phyloP scores from a whole-genome alignment of 2,329 filamentous ascomycete species.

The Colletotrichum euphorbiae region DNA sequence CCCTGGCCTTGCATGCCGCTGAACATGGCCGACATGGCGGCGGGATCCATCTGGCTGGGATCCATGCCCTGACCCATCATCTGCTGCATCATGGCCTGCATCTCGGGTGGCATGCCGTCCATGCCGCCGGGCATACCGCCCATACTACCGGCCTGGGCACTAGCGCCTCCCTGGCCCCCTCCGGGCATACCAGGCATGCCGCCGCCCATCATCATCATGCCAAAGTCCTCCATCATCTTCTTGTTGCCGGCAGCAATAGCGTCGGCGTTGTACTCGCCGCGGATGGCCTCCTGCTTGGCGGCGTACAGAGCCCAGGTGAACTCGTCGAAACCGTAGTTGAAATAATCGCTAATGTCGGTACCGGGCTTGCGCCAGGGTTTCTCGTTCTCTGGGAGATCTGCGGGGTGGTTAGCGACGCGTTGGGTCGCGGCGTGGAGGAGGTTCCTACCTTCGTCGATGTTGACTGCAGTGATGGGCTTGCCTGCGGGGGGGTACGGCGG shows the following conservation, averaged over 20 bases:
- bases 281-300: conserved; percentile 84
- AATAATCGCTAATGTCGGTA: conserved; percentile 95
- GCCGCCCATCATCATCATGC: conserved; percentile 76
- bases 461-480: conserved; percentile 81
- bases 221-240: conserved; percentile 81
- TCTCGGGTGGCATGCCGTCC: conserved; percentile 74
- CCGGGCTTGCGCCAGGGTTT: conserved; percentile 97
- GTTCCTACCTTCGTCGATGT: conserved; percentile 73
- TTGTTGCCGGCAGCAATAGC: conserved; percentile 74
- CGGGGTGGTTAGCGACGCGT: conserved; percentile 6
- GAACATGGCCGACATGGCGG: conserved; percentile 70
- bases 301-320: conserved; percentile 98
- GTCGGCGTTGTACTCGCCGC: conserved; percentile 79
- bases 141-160: conserved; percentile 52
- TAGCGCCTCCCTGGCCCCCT: conserved; percentile 48
- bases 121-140: conserved; percentile 63
- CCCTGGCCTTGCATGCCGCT: conserved; percentile 65
- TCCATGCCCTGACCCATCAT: conserved; percentile 76
- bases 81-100: conserved; percentile 77
- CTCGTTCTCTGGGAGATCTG: conserved; percentile 79
- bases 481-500: conserved; percentile 83
- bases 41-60: conserved; percentile 73
- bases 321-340: conserved; percentile 99
- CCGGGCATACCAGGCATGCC: conserved; percentile 57
- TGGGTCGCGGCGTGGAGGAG: not conserved